Base-by-base conservation (phyloP, 2,329 filamentous ascomycete genomes). In the Fusarium zealandicum region DNA sequence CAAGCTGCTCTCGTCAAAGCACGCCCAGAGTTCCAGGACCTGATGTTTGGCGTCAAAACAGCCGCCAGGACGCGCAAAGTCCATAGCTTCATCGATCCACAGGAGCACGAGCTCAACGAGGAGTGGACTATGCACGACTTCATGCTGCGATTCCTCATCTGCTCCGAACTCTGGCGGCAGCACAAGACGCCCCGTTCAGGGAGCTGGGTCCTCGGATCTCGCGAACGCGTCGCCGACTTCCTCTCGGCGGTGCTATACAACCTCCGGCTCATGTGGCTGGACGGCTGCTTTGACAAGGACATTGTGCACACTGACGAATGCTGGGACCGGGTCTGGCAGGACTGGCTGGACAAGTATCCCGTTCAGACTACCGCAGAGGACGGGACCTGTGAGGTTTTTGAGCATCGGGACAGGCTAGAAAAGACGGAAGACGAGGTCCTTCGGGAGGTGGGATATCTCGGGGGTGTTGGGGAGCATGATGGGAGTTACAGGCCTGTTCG, bases 341-440 rank as follows among this genome's bases (percentile, higher is more conserved):
- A 51, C n/a, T 74, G 70, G 72, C 14, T 70, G 35, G 50, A 59
- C 1, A 51, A 58, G 43, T 70, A 66, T 32, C 66, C 66, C 17
- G 12, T 59, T 5, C 37, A 49, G 7, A 30, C 43, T 4, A 31
- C 27, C 6, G 25, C 40, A 1, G 45, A 53, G 13, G 43, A 41
- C 9, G 22, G 45, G 2, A 40, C 53, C 8, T 56, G 45, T 1
- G 45, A 57, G 4, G 14, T 42, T 11, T 63, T 70, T 41, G 45
- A 63, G 22, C 33, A 44, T 2, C 53, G 68, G 30, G 47, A 55
- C 3, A 50, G 54, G 18, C 37, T 63, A 6, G 35, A 61, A 7
- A 59, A 51, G 17, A 51, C 57, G 7, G 65, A 67, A n/a, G 44
- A 63, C 12, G 59, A 59, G 1, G 42, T 70, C 1, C 43, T 65